Base-by-base conservation (phyloP, 2,329 filamentous ascomycete species). In the Scedosporium apiospermum region DNA sequence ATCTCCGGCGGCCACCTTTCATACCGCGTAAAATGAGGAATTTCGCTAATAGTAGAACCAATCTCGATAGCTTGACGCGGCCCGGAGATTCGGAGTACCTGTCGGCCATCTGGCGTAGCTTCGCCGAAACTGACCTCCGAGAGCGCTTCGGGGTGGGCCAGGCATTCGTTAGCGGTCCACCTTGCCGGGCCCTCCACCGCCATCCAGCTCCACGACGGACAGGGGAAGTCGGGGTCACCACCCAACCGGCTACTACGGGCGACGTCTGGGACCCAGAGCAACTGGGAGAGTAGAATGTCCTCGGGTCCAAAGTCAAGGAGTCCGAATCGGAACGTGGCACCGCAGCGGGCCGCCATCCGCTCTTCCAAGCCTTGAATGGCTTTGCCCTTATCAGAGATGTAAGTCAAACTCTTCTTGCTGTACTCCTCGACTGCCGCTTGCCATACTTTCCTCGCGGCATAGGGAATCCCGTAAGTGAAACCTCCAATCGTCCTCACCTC, bases 161-260 rank as follows among this genome's bases (percentile, higher is more conserved):
- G 10, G 57, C 18, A 58, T 58, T 58, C 57, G 30, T 58, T 34
- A 6, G 57, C 26, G 4, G 57, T 38, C 57, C 57, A 58, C 3
- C n/a, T 23, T n/a, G 27, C 57, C 16, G 57, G 57, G 27, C 57
- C 57, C 14, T 58, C 57, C 57, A 58, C 57, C 2, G 34, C 57
- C 57, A 58, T 58, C 57, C 57, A 58, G n/a, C 57, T 58, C 57
- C 57, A 58, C 12, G 57, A 58, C 16, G 57, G 57, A 21, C 27
- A 58, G 27, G 57, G 57, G 57, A 58, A 58, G 18, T 27, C 2
- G 16, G 57, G 27, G 57, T 58, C 16, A 21, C 30, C 26, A 10
- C 57, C 23, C 3, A 10, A 6, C n/a, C 23, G 14, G 14, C 57
- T 16, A 14, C 57, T 58, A 21, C 57, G 57, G 1, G 57, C 26